phyloP scores from a whole-genome alignment of 2,329 filamentous ascomycete species.

The Aspergillus aculeatus region DNA sequence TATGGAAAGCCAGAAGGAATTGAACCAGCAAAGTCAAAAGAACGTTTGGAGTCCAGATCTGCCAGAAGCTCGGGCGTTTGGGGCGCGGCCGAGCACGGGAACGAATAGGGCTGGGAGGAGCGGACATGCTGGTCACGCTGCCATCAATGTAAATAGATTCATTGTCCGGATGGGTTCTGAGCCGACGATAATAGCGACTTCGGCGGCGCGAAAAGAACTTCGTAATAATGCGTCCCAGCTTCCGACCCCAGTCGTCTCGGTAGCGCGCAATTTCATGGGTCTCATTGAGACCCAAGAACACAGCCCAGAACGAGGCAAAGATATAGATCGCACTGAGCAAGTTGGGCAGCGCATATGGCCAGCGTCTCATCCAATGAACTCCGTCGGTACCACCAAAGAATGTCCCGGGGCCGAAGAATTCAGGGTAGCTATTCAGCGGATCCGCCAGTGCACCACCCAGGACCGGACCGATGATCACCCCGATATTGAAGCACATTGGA shows the following conservation, averaged over 20 bases:
- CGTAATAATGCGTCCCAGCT: slow-evolving; percentile 36
- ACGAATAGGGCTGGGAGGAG: slow-evolving; percentile 27
- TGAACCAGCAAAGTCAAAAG: slow-evolving; percentile 61
- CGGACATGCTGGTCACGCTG: slow-evolving; percentile 25
- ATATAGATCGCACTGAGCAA: slow-evolving; percentile 64
- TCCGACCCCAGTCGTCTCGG: slow-evolving; percentile 43
- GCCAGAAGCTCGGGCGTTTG: slow-evolving; percentile 46
- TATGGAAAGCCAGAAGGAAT: slow-evolving; percentile 69
- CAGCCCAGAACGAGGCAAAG: slow-evolving; percentile 52
- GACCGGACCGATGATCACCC: slow-evolving; percentile 59
- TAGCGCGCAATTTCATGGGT: slow-evolving; percentile 42
- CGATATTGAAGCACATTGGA: slow-evolving; percentile 69
- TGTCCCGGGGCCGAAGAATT: slow-evolving; percentile 61
- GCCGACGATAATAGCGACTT: slow-evolving; percentile 35
- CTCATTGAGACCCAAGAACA: slow-evolving; percentile 67
- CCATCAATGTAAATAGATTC: slow-evolving; percentile 36
- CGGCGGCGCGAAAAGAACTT: slow-evolving; percentile 26
- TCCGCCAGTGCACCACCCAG: slow-evolving; percentile 68
- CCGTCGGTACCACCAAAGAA: slow-evolving; percentile 57
- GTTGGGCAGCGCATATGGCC: slow-evolving; percentile 70
- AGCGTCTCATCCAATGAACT: slow-evolving; percentile 63
- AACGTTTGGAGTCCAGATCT: slow-evolving; percentile 56
- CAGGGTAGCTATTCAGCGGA: slow-evolving; percentile 61
- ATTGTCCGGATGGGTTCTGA: slow-evolving; percentile 29
- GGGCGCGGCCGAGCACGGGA: slow-evolving; percentile 35